These are phyloP conservation scores for Mortierella sp. DNA, from an alignment of 371 early-diverging fungal species.

Conservation along the genomic window DNA sequence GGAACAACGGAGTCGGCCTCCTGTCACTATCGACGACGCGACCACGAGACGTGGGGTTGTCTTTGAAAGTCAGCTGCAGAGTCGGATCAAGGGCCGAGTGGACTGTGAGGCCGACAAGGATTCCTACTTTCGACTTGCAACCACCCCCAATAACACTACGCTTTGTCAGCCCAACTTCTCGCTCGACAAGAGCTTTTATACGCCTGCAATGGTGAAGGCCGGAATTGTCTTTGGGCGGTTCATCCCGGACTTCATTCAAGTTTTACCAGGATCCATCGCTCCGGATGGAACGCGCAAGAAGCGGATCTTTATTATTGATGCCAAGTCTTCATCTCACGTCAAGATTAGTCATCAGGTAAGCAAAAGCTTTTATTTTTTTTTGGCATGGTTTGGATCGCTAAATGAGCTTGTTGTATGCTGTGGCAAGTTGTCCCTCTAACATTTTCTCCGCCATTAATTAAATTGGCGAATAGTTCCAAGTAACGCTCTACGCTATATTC, in stretches of 20 bases:
- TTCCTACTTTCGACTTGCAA: constrained; percentile 55
- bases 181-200: constrained; percentile 60
- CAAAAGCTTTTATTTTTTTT: neutral
- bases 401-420: neutral
- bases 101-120: constrained; percentile 59
- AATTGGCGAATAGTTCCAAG: constrained; percentile 60
- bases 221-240: constrained; percentile 59
- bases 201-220: constrained; percentile 34
- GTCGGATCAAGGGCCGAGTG: constrained; percentile 26
- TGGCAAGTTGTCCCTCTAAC: neutral
- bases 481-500: constrained; percentile 64
- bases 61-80: constrained; percentile 39
- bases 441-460: neutral
- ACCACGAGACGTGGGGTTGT: constrained; percentile 42
- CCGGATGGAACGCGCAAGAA: constrained; percentile 31
- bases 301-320: constrained; percentile 65
- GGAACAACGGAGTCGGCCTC: neutral
- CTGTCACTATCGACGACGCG: constrained; percentile 39
- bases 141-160: constrained; percentile 56
- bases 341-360: constrained; percentile 64
- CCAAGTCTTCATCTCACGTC: constrained; percentile 62
- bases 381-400: too few species aligned
- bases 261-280: constrained; percentile 50
- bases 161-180: constrained; percentile 62
- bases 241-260: constrained; percentile 67